Conservation (phyloP, 1,284 basidiomycete genomes). For the Ceratobasidium sp. region DNA sequence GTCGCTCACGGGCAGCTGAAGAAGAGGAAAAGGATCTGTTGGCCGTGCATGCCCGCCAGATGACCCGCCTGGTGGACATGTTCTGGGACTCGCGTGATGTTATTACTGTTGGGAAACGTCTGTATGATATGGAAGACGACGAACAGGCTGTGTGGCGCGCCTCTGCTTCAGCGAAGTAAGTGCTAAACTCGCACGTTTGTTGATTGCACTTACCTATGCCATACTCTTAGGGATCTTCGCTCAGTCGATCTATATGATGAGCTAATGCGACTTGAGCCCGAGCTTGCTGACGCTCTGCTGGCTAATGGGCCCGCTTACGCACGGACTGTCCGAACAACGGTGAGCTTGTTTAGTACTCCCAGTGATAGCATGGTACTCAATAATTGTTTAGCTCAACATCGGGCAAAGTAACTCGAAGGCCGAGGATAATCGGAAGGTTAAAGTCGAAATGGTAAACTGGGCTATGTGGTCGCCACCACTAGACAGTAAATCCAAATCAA, state of each 20-base stretch:
- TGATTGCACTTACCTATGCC: background rate
- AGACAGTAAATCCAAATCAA: background rate
- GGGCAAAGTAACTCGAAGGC: no score
- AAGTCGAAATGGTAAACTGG: background rate
- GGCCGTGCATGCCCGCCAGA: constrained; percentile 12
- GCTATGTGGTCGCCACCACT: background rate
- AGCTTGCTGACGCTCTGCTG: constrained; percentile 9
- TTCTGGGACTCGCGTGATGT: constrained; percentile 3
- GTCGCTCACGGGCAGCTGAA: no score
- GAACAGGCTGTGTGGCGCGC: background rate
- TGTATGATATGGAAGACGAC: constrained; percentile 13
- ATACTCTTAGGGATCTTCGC: background rate
- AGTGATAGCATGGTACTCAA: background rate
- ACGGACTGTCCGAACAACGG: background rate
- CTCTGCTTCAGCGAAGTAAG: constrained; percentile 4
- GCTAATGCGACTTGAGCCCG: constrained; percentile 10
- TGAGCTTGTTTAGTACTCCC: background rate
- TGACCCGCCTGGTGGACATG: constrained; percentile 12
- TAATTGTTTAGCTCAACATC: no score
- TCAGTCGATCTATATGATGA: background rate
- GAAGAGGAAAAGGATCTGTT: no score
- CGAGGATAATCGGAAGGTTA: background rate
- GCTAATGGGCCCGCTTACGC: background rate
- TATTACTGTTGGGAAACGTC: background rate
- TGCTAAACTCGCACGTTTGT: background rate